Evolutionary conservation across 2,329 filamentous ascomycete species (phyloP).

Genomic region (Cordyceps cateniannulata): DNA sequence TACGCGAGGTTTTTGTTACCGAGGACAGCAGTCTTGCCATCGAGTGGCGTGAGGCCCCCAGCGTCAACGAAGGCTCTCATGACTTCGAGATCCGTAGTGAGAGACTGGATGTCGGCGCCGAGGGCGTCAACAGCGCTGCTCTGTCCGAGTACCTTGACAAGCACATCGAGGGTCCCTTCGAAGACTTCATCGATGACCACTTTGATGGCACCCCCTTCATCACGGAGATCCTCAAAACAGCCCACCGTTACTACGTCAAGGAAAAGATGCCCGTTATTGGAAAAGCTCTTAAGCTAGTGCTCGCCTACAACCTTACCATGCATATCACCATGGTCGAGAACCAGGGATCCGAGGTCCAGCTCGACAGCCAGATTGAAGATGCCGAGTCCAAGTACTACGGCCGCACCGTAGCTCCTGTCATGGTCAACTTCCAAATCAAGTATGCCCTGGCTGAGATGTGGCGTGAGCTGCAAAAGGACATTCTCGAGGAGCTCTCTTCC

Average conservation of each 20-base stretch:
- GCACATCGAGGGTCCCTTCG: constrained; percentile 87
- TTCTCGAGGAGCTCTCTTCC: constrained; percentile 84
- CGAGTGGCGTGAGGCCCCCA: constrained; percentile 83
- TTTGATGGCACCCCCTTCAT: constrained; percentile 94
- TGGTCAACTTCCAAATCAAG: constrained; percentile 99
- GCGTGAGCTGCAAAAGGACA: constrained; percentile 94
- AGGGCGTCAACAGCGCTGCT: constrained; percentile 74
- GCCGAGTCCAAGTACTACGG: constrained; percentile 81
- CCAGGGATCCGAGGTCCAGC: constrained; percentile 68
- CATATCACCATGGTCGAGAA: constrained; percentile 94
- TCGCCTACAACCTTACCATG: constrained; percentile 91
- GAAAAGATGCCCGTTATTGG: constrained; percentile 85
- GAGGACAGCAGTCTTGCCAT: constrained; percentile 90
- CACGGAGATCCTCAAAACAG: constrained; percentile 93
- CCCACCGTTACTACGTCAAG: constrained; percentile 85
- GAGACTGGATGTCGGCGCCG: constrained; percentile 80
- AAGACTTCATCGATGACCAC: constrained; percentile 90
- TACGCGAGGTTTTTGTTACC: constrained; percentile 85
- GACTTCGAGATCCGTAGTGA: constrained; percentile 84
- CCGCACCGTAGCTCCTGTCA: constrained; percentile 87
- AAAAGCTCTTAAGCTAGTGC: constrained; percentile 88
- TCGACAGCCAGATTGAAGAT: constrained; percentile 80
- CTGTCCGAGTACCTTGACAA: constrained; percentile 91
- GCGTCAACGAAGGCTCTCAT: constrained; percentile 61
- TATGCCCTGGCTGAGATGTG: constrained; percentile 96